Evolutionary conservation across 2,329 filamentous ascomycete species (phyloP), one percentile per base, ranked within the genome.

Genomic region (Atkinsonella hypoxylon): DNA sequence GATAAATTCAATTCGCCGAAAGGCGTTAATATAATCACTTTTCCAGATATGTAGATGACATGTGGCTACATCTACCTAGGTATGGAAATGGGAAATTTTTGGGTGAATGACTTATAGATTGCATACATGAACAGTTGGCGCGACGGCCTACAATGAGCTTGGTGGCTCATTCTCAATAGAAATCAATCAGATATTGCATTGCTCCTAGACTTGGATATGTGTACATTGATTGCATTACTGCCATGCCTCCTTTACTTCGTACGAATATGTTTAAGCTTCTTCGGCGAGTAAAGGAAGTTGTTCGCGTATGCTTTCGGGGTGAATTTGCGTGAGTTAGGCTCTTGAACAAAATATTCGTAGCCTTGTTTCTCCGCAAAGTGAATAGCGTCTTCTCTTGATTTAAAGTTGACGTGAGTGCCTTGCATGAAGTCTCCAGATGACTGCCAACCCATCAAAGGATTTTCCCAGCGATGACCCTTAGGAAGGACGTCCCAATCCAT

Each of bases 341-440:
- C 93, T 75, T 97, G 93, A 22, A 98, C 90, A 67, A 93, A 97
- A 71, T 95, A 98, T 67, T 98, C 91, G 67, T 98, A 98, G 36
- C 94, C 93, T 70, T 98, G 93, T 79, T 97, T 98, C 74, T 97
- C 87, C 22, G 94, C 93, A 64, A 98, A 98, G 53, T 77, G 74
- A 62, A 98, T 91, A 57, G 93, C 93, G 60, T 95, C 91, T 67
- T 97, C 89, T 76, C 95, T 97, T 61, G 76, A 78, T 69, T 87
- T 87, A 78, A 98, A 98, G 69, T 84, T 84, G 61, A 98, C 70
- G 66, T 89, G 81, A 46, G 89, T 95, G 63, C 89, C 91, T 69
- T 98, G 90, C 89, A 98, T 93, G 65, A 81, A 82, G 69, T 98
- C 93, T 51, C 79, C 91, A 17, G 89, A 94, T 22, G 91, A 97